Evolutionary conservation across 78 protist species (phyloP).

Genomic region (Anaeramoeba flamelloides): DNA sequence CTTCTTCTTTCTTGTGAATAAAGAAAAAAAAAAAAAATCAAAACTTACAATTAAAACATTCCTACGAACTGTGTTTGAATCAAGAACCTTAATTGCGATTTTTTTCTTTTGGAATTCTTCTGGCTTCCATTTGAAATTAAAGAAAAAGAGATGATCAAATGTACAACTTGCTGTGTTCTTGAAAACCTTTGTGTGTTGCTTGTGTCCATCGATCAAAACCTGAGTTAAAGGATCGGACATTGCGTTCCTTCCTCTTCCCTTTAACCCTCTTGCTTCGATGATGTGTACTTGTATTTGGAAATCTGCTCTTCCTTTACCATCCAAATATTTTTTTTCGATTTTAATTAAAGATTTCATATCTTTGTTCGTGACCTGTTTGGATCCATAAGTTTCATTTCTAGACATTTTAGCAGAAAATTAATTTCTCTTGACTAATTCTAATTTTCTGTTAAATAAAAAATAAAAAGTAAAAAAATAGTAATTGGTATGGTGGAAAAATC

Average conservation of each 20-base stretch:
- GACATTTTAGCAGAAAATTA: no score
- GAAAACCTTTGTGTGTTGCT: background rate
- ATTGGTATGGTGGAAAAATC: no score
- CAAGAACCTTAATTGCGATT: conserved; percentile 11
- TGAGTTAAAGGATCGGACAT: conserved; percentile 15
- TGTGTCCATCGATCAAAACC: background rate
- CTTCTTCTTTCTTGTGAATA: no score
- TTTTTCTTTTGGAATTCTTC: conserved; percentile 5
- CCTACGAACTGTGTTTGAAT: conserved; percentile 14
- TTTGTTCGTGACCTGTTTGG: no score
- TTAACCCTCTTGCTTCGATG: conserved; percentile 11
- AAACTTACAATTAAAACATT: conserved; percentile 33
- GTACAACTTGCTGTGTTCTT: conserved; percentile 3
- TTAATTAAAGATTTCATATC: no score
- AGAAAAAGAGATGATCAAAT: background rate
- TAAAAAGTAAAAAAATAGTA: no score
- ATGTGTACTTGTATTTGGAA: conserved; percentile 1
- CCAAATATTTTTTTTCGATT: no score
- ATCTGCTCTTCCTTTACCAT: no score
- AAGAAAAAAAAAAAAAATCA: no score
- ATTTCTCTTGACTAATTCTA: no score
- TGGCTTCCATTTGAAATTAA: background rate
- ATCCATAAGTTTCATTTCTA: no score
- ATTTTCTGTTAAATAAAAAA: no score
- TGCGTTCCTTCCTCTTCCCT: conserved; percentile 12